Conservation (phyloP, 2,329 filamentous ascomycete genomes). For the Huntiella omanensis region DNA sequence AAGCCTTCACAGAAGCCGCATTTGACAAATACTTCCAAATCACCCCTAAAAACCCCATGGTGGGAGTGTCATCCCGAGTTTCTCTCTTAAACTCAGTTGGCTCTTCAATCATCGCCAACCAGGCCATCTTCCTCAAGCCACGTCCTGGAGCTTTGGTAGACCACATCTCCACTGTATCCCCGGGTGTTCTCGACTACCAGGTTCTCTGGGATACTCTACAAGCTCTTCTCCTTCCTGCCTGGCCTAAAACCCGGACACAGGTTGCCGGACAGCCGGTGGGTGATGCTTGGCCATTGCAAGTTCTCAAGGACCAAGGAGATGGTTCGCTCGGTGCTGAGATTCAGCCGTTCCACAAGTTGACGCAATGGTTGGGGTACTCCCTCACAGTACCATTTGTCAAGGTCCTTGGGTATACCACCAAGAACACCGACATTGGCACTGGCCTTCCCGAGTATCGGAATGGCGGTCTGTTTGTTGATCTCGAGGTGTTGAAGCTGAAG, state of each 20-base stretch:
- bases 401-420: slow-evolving; percentile 31
- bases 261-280: slow-evolving; percentile 25
- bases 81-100: slow-evolving; percentile 24
- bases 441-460: slow-evolving; percentile 57
- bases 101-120: slow-evolving; percentile 20
- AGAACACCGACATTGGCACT: slow-evolving; percentile 37
- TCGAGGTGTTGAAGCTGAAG: slow-evolving; percentile 34
- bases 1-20: slow-evolving; percentile 17
- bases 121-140: slow-evolving; percentile 22
- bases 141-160: slow-evolving; percentile 30
- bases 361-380: slow-evolving; percentile 57
- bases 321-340: slow-evolving; percentile 16
- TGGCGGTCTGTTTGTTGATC: slow-evolving; percentile 47
- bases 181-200: slow-evolving; percentile 20
- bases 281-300: slow-evolving; percentile 29
- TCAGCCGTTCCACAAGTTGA: slow-evolving; percentile 41
- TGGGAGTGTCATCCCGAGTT: slow-evolving; percentile 25
- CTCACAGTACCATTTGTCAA: slow-evolving; percentile 45
- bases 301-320: slow-evolving; percentile 11
- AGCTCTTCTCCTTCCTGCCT: slow-evolving; percentile 26
- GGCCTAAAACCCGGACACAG: slow-evolving; percentile 33
- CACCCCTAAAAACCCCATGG: slow-evolving; percentile 23
- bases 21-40: slow-evolving; percentile 26
- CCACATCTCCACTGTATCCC: slow-evolving; percentile 19
- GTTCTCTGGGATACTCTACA: slow-evolving; percentile 26